phyloP scores from a whole-genome alignment of 306 rosid genomes.

The Cicer bijugum region DNA sequence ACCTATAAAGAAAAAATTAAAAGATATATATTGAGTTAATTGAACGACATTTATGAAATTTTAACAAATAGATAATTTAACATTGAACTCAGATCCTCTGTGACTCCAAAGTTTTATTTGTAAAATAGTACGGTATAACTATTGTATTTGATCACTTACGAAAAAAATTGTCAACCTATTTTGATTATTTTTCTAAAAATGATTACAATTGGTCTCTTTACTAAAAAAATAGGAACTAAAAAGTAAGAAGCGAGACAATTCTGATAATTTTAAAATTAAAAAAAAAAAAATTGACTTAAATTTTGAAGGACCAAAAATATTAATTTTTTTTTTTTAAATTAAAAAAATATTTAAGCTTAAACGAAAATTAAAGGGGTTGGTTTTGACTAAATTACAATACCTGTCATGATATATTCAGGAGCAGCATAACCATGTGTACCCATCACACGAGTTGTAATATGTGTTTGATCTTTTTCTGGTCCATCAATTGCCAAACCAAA shows the following conservation, averaged over 20 bases:
- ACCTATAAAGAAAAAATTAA: constrained; percentile 47
- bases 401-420: constrained; percentile 85
- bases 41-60: neutral
- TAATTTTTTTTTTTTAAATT: neutral
- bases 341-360: neutral
- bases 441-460: constrained; percentile 71
- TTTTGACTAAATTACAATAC: constrained; percentile 45
- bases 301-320: neutral
- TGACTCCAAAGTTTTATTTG: too few relatives aligned
- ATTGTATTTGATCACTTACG: rapidly evolving
- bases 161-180: neutral
- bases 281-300: neutral
- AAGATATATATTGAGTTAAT: neutral
- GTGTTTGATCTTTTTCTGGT: constrained; percentile 72
- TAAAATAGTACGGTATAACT: too few relatives aligned
- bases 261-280: neutral
- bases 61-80: neutral
- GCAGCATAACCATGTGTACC: constrained; percentile 96
- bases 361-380: neutral
- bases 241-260: neutral
- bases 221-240: rapidly evolving
- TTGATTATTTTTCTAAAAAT: neutral
- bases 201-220: neutral
- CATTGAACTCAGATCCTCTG: neutral
- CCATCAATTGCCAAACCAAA: constrained; percentile 90